Evolutionary conservation across 805 yeast genomes (phyloP), one percentile per base, ranked within the genome.

Genomic region (Maudiozyma pseudohumilis): DNA sequence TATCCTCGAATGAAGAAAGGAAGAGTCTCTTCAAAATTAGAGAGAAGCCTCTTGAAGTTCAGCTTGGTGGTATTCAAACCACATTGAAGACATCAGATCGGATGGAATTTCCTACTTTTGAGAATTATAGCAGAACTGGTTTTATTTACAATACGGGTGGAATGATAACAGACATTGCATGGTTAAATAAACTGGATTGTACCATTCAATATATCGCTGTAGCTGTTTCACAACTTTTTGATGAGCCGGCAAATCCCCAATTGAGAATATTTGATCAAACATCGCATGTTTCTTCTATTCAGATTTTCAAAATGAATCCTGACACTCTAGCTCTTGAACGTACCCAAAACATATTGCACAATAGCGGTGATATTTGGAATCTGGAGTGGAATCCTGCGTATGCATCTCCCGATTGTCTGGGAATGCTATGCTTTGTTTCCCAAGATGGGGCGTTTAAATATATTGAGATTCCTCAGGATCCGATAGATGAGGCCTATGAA

Each of bases 381-480:
- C 24, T 51, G 35, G 41, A 55, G 48, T 38, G 64, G 70, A 52
- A 47, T 42, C 64, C 59, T 39, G 66, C 52, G 46, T 64, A 44
- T 26, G 26, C 24, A 26, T 34, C 37, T 20, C 21, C 34, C 0
- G 43, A 43, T 9, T 35, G 43, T 2, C 32, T 69, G 12, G 76
- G 75, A 2, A 60, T 69, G 0, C 45, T 78, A n/a, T 68, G 68
- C 5, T 75, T 74, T 9, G 63, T 65, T 0, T 73, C 74, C 42
- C 72, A 72, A 29, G 80, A 76, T 52, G 88, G 88, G 0, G 53
- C 61, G 5, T 53, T 75, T 4, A 75, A 74, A 39, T 48, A 77
- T 5, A 50, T 77, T 13, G 64, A 65, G 34, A 48, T 76, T 0
- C 23, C 39, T 10, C 17, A 31, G 6, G n/a, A 29, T 17, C 3